phyloP scores from a whole-genome alignment of 192 early-diverging fungal species.

The Umbelopsis sp. region DNA sequence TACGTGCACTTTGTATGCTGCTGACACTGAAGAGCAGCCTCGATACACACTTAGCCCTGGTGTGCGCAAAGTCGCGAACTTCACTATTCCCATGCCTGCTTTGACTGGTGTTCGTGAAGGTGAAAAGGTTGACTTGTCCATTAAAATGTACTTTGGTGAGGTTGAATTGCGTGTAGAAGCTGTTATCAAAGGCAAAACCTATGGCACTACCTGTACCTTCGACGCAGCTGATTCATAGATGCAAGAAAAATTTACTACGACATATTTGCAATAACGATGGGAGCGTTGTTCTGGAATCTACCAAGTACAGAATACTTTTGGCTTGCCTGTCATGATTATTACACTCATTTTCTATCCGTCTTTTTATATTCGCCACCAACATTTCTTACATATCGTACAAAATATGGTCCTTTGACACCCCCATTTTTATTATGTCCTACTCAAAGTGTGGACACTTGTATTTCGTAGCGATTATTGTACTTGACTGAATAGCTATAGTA shows the following conservation, averaged over 20 bases:
- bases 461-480: slow-evolving; percentile 22
- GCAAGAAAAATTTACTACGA: background rate
- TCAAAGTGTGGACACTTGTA: slow-evolving; percentile 8
- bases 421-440: background rate
- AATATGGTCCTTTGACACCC: background rate
- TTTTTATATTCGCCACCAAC: background rate
- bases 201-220: slow-evolving; percentile 44
- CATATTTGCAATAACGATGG: slow-evolving; percentile 14
- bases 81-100: slow-evolving; percentile 44
- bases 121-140: slow-evolving; percentile 40
- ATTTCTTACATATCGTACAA: background rate
- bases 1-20: slow-evolving; percentile 44
- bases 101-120: slow-evolving; percentile 41
- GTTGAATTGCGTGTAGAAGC: slow-evolving; percentile 44
- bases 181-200: slow-evolving; percentile 45
- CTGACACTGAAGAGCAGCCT: slow-evolving; percentile 42
- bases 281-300: slow-evolving; percentile 18
- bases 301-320: background rate
- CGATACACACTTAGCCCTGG: slow-evolving; percentile 38
- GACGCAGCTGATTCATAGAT: slow-evolving; percentile 26
- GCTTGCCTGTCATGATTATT: slow-evolving; percentile 1
- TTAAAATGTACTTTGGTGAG: slow-evolving; percentile 46
- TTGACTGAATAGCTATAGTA: slow-evolving; percentile 23
- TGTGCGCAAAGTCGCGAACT: slow-evolving; percentile 42
- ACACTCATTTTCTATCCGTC: slow-evolving; percentile 1